A percentile compares a stretch with the other conserved stretches of the same genome.
These are phyloP conservation scores for Nothophytophthora sp. DNA, from an alignment of 352 stramenopile genomes.

Conservation along the genomic window DNA sequence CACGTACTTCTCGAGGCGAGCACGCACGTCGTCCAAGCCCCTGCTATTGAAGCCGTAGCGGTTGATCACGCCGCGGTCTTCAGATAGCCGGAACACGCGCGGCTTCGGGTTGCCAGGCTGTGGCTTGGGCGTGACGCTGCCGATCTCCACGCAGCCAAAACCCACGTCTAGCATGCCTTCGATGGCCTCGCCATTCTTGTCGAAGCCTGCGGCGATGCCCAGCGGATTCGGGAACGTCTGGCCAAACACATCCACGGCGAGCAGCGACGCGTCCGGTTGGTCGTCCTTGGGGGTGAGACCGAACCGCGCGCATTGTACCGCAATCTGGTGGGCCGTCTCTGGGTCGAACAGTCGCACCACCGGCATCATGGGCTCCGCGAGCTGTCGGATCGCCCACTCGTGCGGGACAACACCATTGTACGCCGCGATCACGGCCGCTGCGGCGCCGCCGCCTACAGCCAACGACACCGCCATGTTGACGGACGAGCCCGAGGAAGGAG, in stretches of 20 bases:
- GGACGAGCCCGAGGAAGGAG: constrained; percentile 4
- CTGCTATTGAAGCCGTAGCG: constrained; percentile 98
- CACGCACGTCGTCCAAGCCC: constrained; percentile 82
- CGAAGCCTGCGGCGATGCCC: constrained; percentile 97
- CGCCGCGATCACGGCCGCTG: constrained; percentile 54
- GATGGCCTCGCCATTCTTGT: constrained; percentile 96
- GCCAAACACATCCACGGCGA: constrained; percentile 57
- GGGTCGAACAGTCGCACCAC: constrained; percentile 78
- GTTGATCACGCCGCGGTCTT: constrained; percentile 97
- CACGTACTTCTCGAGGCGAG: constrained; percentile 66
- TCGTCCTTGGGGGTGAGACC: constrained; percentile 74
- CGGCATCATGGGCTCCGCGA: constrained; percentile 83
- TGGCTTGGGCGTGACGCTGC: constrained; percentile 93
- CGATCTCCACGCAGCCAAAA: constrained; percentile 97
- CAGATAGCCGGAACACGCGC: constrained; percentile 94
- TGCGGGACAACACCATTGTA: constrained; percentile 73
- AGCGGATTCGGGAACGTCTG: constrained; percentile 92
- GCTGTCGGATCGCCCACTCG: constrained; percentile 71
- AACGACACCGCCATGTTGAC: constrained; percentile 34
- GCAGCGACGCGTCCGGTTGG: constrained; percentile 46
- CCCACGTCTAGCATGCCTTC: constrained; percentile 93
- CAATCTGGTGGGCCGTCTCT: constrained; percentile 86
- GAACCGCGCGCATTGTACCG: constrained; percentile 76
- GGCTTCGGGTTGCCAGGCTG: constrained; percentile 95
- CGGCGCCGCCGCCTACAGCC: constrained; percentile 47